Base-by-base conservation (phyloP, 345 rosid genomes). In the Capsella bursapastoris region DNA sequence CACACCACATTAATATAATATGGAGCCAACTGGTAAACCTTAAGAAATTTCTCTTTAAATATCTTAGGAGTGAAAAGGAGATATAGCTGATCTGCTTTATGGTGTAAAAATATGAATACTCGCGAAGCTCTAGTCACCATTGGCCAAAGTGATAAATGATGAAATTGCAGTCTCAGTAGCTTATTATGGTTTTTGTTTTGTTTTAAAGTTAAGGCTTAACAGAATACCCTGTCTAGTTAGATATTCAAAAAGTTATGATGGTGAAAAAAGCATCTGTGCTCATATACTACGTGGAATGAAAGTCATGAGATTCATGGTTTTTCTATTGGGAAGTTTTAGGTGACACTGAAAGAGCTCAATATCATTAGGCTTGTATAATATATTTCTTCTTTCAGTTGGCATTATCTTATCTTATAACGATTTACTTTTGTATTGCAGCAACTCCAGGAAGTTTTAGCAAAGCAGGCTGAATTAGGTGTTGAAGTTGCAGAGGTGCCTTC, bases 401-500 rank as follows among this genome's bases (percentile, higher is more conserved):
- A 62, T 62, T 18, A 14, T 55, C 59, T 47, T 31, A 71, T 37
- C 66, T 53, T 29, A 10, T 27, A 55, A n/a, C 11, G 18, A 40
- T 43, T 32, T 29, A 8, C 16, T 35, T 53, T 34, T 56, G 74
- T n/a, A 56, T 38, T 80, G 80, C 86, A 95, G 99, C 92, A 86
- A 90, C 91, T 95, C 66, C 89, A 70, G 83, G 89, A 92, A 66
- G 81, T 95, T n/a, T 81, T 95, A 80, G 88, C 87, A 44, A 89
- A 87, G 92, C 99, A 95, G 76, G 96, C 90, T 18, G 94, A 90
- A 81, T 78, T 95, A 73, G 97, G 97, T 56, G 84, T 87, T 74
- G 97, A 90, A 83, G 94, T 92, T 69, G 98, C 98, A 53, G 99
- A 95, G 83, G 77, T 95, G 75, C 97, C 97, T 8, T 79, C 90